phyloP scores from a whole-genome alignment of 805 yeast genomes.

The Pichia manshurica region DNA sequence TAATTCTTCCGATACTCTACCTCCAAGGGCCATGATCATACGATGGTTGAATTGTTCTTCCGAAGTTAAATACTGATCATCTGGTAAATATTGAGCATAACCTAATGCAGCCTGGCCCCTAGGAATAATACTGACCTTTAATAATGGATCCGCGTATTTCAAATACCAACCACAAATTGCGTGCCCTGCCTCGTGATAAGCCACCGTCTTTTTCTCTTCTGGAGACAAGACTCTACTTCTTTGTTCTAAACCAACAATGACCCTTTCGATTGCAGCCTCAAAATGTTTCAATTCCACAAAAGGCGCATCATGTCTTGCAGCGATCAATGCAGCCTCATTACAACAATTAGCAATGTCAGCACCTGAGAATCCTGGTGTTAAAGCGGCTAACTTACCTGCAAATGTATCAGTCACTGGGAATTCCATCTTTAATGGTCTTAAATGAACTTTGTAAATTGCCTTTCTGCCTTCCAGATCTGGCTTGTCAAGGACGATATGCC shows the following conservation, averaged over 20 bases:
- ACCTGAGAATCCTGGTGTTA: slow-evolving; percentile 97
- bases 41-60: slow-evolving; percentile 72
- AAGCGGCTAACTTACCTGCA: slow-evolving; percentile 85
- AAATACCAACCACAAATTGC: slow-evolving; percentile 98
- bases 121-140: slow-evolving; percentile 95
- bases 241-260: slow-evolving; percentile 92
- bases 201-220: slow-evolving; percentile 85
- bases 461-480: slow-evolving; percentile 96
- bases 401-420: slow-evolving; percentile 45
- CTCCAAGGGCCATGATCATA: slow-evolving; percentile 96
- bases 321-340: slow-evolving; percentile 95
- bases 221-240: slow-evolving; percentile 77
- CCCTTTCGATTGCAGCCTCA: slow-evolving; percentile 95
- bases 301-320: slow-evolving; percentile 77
- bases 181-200: slow-evolving; percentile 98
- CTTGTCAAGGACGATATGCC: slow-evolving; percentile 85
- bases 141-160: slow-evolving; percentile 83
- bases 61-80: slow-evolving; percentile 76
- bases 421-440: slow-evolving; percentile 62
- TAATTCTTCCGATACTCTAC: slow-evolving; percentile 92
- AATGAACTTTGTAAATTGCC: slow-evolving; percentile 84
- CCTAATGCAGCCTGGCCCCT: slow-evolving; percentile 97
- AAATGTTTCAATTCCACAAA: slow-evolving; percentile 73
- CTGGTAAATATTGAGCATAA: slow-evolving; percentile 94
- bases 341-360: slow-evolving; percentile 97